Evolutionary conservation across 352 stramenopile genomes (phyloP), one percentile per base, ranked within the genome.

Genomic region (Phytophthora megakarya): DNA sequence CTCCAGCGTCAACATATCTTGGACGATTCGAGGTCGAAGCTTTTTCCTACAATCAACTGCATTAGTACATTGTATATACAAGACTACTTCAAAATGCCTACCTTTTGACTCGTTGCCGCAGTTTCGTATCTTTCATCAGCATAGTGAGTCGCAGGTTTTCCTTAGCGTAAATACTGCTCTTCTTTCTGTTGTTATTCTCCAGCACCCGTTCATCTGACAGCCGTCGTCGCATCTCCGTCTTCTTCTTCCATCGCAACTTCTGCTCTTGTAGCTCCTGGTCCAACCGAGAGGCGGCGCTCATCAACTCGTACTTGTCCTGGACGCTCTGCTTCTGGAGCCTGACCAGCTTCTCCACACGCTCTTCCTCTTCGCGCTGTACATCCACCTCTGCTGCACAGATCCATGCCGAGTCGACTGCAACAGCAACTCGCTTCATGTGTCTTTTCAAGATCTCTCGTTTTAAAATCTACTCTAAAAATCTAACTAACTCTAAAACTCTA

Each of bases 1-100:
- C 60, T 94, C 85, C 11, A 92, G 49, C 10, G 76, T 30, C 23
- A 94, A 65, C 81, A 94, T 84, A 51, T 94, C 85, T 25, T 91
- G 69, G 5, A 92, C 76, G 45, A 94, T 81, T 3, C 75, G 78
- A 7, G 84, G 84, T 12, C 68, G 73, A 23, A 51, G 19, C 52
- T 79, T 84, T 48, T 82, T 80, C 50, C 78, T 92, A 32, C 12
- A 57, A 21, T 25, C 46, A 26, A 30, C 3, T 15, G 28, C 15
- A 47, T 11, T 8, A 40, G 37, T 26, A 51, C n/a, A n/a, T n/a
- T n/a, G 19, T 10, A 49, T 21, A 53, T 5, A 30, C 21, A 57
- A 48, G 22, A 13, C n/a, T n/a, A n/a, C n/a, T n/a, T n/a, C n/a
- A n/a, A n/a, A n/a, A n/a, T n/a, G 9, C 44, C 16, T 47, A 88